Evolutionary conservation across 768 basidiomycete species (phyloP), one percentile per base, ranked within the genome.

Genomic region (Hydnomerulius pinastri): DNA sequence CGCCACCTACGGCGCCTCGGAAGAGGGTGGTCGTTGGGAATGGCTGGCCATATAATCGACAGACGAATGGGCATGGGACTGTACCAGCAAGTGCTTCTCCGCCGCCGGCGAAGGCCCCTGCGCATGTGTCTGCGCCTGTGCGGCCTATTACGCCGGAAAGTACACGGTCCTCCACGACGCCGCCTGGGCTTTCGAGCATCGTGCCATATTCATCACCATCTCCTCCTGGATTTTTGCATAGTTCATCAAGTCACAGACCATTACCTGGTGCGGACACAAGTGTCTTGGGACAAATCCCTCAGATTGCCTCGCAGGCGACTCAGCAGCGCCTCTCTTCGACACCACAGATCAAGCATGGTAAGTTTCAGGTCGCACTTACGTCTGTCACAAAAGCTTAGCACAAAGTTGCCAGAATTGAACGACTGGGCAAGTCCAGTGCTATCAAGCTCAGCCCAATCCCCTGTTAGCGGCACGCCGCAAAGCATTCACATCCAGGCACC

Each of bases 21-120:
- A 54, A 32, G 42, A 65, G 59, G 30, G 62, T 65, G 40, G 61
- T 81, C 2, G 75, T 82, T 9, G 80, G 80, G 10, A 70, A 68
- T 37, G 75, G 76, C 9, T 81, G 81, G 77, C 75, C 77, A n/a
- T 64, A 67, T 33, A 68, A 55, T 13, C 57, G 24, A 38, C 62
- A 65, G 24, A 28, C 55, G 15, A 67, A 67, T 12, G 70, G 69
- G 33, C 60, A 63, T 23, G 18, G 41, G 18, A 30, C 54, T 21
- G 28, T 27, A 33, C 33, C 45, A 27, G 45, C 43, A 29, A 53
- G 48, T 9, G 39, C 40, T 9, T 66, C 65, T 10, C 66, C 60
- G 5, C 51, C 57, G 13, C 5, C 27, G 23, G 1, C 46, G 4
- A 70, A 56, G 32, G 15, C 10, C 0, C 12, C 55, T 9, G n/a